These are phyloP conservation scores for Ogataea trehaloabstinens DNA, from an alignment of 805 yeast species.

Conservation along the genomic window DNA sequence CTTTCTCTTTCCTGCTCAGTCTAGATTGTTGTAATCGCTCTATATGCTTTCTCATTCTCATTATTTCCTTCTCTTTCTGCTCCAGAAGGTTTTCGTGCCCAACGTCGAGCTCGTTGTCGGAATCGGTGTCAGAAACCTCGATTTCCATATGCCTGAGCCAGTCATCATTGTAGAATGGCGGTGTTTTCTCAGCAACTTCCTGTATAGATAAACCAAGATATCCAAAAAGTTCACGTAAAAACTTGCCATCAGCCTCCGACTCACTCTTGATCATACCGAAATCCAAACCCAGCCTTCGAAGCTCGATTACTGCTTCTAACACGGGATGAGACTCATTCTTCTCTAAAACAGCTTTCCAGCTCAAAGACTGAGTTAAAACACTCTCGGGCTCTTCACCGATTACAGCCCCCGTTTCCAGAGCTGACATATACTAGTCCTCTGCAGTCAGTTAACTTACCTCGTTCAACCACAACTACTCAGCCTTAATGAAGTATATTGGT, in stretches of 20 bases:
- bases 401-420: too few relatives aligned
- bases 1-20: not conserved
- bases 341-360: constrained; percentile 5
- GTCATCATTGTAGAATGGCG: constrained; percentile 12
- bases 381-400: too few relatives aligned
- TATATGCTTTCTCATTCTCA: constrained; percentile 19
- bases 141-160: constrained; percentile 19
- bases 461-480: too few relatives aligned
- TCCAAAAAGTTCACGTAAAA: constrained; percentile 12
- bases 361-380: too few relatives aligned
- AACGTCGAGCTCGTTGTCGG: constrained; percentile 31
- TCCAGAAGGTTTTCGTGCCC: constrained; percentile 5
- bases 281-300: constrained; percentile 21
- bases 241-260: constrained; percentile 17
- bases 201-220: constrained; percentile 8
- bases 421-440: too few relatives aligned
- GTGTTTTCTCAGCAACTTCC: not conserved
- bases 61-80: constrained; percentile 18
- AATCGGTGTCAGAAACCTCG: constrained; percentile 38
- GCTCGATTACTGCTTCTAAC: constrained; percentile 23
- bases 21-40: constrained; percentile 10
- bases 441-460: too few relatives aligned
- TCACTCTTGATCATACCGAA: constrained; percentile 16
- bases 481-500: too few relatives aligned
- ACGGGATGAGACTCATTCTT: constrained; percentile 14